A percentile compares a stretch with the other conserved stretches of the same genome.
Evolutionary conservation across 805 yeast genomes (phyloP).

Genomic region (Naumovozyma castellii): DNA sequence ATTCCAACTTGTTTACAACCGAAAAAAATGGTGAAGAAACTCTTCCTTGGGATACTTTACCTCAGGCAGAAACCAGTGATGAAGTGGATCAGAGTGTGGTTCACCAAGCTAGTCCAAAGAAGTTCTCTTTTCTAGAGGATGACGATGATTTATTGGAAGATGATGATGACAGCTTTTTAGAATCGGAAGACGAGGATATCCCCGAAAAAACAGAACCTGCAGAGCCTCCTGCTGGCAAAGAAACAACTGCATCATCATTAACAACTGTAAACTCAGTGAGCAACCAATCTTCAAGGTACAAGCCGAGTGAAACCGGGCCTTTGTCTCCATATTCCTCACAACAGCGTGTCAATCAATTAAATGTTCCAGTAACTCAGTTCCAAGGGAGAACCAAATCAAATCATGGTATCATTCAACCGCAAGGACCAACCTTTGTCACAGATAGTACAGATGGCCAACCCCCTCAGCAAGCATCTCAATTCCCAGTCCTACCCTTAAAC

Average conservation of each 20-base stretch:
- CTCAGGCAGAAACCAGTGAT: no score
- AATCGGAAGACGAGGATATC: conserved; percentile 22
- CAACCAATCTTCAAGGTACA: no score
- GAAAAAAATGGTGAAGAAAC: neutral
- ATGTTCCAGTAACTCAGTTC: neutral
- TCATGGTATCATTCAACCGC: neutral
- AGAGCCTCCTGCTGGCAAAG: neutral
- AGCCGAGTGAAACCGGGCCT: no score
- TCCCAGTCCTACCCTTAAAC: neutral
- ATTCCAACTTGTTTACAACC: neutral
- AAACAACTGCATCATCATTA: neutral
- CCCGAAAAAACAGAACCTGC: no score
- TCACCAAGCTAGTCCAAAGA: conserved; percentile 8
- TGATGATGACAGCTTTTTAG: conserved; percentile 27
- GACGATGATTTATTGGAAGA: conserved; percentile 41
- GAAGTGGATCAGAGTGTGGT: neutral
- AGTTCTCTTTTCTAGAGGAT: conserved; percentile 33
- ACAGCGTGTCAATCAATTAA: no score
- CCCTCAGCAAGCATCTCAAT: neutral
- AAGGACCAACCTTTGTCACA: neutral
- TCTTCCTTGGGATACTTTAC: neutral
- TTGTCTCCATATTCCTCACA: no score
- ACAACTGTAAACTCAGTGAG: neutral
- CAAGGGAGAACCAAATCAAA: neutral
- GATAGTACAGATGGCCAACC: neutral